A percentile compares a stretch with the other conserved stretches of the same genome.
phyloP scores from a whole-genome alignment of 2,329 filamentous ascomycete species.

The Hypoxylon sp. region DNA sequence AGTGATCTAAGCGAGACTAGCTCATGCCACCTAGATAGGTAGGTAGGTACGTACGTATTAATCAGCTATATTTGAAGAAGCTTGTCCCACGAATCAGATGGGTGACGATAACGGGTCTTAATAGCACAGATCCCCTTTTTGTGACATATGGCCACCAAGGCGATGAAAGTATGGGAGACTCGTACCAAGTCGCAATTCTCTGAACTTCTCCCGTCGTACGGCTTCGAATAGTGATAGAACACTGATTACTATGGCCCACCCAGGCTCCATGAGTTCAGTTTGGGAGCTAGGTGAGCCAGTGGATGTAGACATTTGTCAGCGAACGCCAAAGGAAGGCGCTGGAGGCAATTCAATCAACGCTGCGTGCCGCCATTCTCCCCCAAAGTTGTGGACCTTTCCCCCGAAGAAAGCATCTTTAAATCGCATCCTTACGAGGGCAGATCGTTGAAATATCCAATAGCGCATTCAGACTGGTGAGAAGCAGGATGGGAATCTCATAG shows the following conservation, averaged over 20 bases:
- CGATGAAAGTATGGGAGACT: conserved; percentile 48
- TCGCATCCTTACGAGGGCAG: conserved; percentile 52
- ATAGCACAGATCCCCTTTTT: conserved; percentile 40
- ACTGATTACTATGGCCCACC: conserved; percentile 50
- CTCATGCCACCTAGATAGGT: too few species aligned
- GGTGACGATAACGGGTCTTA: conserved; percentile 42
- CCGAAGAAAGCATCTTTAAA: conserved; percentile 53
- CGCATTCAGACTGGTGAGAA: conserved; percentile 45
- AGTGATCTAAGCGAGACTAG: too few species aligned
- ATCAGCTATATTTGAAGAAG: conserved; percentile 47
- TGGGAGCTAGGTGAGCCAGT: conserved; percentile 48
- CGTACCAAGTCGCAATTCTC: too few species aligned
- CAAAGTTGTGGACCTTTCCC: conserved; percentile 52
- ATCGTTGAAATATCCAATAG: conserved; percentile 43
- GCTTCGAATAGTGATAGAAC: conserved; percentile 49
- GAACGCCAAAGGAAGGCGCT: conserved; percentile 27
- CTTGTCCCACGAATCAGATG: conserved; percentile 22
- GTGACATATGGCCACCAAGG: conserved; percentile 50
- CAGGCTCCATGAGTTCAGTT: conserved; percentile 49
- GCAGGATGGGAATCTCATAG: conserved; percentile 49
- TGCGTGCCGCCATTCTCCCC: conserved; percentile 49
- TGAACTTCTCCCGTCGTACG: conserved; percentile 47
- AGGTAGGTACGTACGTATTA: too few species aligned
- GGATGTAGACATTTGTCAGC: conserved; percentile 49
- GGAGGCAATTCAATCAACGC: conserved; percentile 46